phyloP scores from a whole-genome alignment of 1,284 basidiomycete genomes.

The Phlebopus sp. region DNA sequence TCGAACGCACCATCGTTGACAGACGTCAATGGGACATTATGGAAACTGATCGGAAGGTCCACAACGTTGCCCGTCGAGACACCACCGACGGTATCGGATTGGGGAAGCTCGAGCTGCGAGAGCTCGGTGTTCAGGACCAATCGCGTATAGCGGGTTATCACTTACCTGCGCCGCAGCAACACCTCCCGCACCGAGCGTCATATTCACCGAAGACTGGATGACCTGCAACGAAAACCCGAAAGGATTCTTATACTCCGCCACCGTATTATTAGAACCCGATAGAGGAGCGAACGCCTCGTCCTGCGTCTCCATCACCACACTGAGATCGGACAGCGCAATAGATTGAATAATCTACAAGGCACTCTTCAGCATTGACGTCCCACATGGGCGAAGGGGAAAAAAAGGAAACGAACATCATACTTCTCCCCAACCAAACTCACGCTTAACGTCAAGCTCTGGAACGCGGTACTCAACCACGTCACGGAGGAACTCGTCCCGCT shows the following conservation, averaged over 20 bases:
- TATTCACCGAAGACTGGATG: slow-evolving; percentile 52
- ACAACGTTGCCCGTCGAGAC: slow-evolving; percentile 69
- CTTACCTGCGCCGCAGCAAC: slow-evolving; percentile 55
- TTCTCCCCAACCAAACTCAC: slow-evolving; percentile 66
- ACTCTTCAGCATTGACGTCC: slow-evolving; percentile 2
- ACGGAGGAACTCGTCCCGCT: slow-evolving; percentile 48
- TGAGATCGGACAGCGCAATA: slow-evolving; percentile 62
- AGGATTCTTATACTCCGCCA: slow-evolving; percentile 73
- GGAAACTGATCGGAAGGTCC: slow-evolving; percentile 55
- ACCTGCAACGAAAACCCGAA: slow-evolving; percentile 76
- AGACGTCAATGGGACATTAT: slow-evolving; percentile 54
- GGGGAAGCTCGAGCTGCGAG: slow-evolving; percentile 56
- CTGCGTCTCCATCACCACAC: slow-evolving; percentile 49
- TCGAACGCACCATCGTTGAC: slow-evolving; percentile 55
- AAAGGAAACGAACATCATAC: slow-evolving; percentile 40
- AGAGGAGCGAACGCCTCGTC: slow-evolving; percentile 57
- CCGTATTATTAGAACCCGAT: slow-evolving; percentile 57
- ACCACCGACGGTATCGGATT: slow-evolving; percentile 50
- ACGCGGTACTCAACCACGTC: slow-evolving; percentile 68
- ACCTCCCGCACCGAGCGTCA: slow-evolving; percentile 49
- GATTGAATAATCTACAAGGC: slow-evolving; percentile 58
- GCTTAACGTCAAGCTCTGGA: slow-evolving; percentile 62
- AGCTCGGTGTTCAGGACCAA: slow-evolving; percentile 5
- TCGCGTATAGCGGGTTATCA: too few species aligned
- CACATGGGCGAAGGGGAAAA: background rate